Evolutionary conservation across 1,284 basidiomycete genomes (phyloP), one percentile per base, ranked within the genome.

Genomic region (Megacollybia platyphylla): DNA sequence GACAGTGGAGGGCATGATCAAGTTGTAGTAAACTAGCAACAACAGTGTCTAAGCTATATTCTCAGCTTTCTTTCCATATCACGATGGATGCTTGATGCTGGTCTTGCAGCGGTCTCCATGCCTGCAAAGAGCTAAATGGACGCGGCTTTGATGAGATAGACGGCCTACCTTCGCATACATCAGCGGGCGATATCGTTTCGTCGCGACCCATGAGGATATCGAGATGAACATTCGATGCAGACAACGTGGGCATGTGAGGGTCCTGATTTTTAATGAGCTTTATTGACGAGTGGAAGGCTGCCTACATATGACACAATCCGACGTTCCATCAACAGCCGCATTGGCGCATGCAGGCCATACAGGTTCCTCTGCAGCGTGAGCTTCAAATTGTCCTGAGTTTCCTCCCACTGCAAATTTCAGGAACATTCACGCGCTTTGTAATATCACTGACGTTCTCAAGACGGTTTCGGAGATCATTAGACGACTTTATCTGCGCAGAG

Each of bases 191-290:
- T 43, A 96, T 68, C 13, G 63, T 68, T 60, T 93, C 88, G 57
- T 97, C 92, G 18, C 81, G 77, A 37, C 92, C 92, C 76, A 87
- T 85, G 42, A 97, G 63, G 52, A 96, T 88, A 59, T 97, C 92
- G 27, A 93, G 76, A 51, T 87, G 82, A 38, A 94, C 56, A 61
- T 96, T 93, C 18, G 81, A 77, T 45, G 73, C 73, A 30, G 71
- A 65, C 48, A 80, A 57, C 20, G 67, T 72, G 24, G 81, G 71
- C 64, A 83, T 76, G 49, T 79, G 74, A 3, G 73, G 70, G 54
- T 65, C 72, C 82, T 86, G 41, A 35, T 5, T 26, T 5, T 26
- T 6, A 37, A 42, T 40, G 32, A 13, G 36, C 32, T 11, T 44
- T 27, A 36, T 24, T 36, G 4, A 15, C 31, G 13, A 15, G 30